A percentile compares a stretch with the other conserved stretches of the same genome.
phyloP scores from a whole-genome alignment of 169 alveolate genomes.

The Plasmodium adleri region DNA sequence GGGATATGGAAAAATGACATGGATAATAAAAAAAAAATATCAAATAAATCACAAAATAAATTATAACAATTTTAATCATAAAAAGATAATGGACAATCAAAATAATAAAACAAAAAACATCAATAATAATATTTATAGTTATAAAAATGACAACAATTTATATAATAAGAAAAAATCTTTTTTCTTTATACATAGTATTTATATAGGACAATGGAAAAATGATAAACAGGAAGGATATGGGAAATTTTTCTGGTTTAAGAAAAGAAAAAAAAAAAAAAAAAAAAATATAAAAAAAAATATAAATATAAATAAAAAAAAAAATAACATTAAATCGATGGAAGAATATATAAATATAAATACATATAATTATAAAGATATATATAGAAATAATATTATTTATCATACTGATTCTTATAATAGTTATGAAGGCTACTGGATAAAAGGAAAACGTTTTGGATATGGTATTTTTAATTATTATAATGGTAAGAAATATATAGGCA shows the following conservation, averaged over 20 bases:
- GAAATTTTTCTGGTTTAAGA: conserved; percentile 28
- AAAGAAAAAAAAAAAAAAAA: neutral
- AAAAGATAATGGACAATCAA: neutral
- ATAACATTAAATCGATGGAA: too few species aligned
- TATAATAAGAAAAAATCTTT: neutral
- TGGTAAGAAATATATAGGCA: conserved; percentile 62
- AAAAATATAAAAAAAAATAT: too few species aligned
- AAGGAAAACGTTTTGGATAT: conserved; percentile 47
- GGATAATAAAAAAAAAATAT: neutral
- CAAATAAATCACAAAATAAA: too few species aligned
- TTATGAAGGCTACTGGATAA: conserved; percentile 49
- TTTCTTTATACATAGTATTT: neutral
- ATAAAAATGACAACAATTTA: neutral
- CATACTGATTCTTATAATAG: conserved; percentile 32
- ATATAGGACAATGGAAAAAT: conserved; percentile 50
- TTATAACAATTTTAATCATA: neutral
- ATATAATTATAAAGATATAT: too few species aligned
- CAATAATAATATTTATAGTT: neutral
- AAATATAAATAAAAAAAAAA: too few species aligned
- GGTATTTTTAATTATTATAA: conserved; percentile 37
- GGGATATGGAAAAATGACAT: conserved; percentile 42
- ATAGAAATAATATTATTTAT: neutral
- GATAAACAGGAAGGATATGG: conserved; percentile 38
- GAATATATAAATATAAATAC: too few species aligned
- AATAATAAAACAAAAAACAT: neutral